Percentiles rank a stretch among this genome's conserved stretches.
Evolutionary conservation across 371 early-diverging fungal species (phyloP).

Genomic region (Thermomucor indicae-seudaticae): DNA sequence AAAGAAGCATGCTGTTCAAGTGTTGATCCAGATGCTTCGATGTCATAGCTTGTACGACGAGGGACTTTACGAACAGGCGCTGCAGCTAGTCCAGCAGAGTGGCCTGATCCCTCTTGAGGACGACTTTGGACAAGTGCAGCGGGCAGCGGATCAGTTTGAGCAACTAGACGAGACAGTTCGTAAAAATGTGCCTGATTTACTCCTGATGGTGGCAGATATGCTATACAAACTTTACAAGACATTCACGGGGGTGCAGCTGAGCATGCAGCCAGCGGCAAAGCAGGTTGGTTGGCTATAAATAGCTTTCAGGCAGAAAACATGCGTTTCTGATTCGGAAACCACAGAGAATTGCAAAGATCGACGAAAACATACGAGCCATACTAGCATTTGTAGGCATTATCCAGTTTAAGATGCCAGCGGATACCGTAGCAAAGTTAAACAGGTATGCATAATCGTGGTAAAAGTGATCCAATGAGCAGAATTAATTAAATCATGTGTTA

Average conservation of each 20-base stretch:
- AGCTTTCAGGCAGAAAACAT: background rate
- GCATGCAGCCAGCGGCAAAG: conserved; percentile 9
- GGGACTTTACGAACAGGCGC: conserved; percentile 13
- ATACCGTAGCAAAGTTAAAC: conserved; percentile 74
- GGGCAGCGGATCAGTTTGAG: conserved; percentile 61
- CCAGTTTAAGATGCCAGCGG: conserved; percentile 79
- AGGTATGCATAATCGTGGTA: conserved; percentile 25
- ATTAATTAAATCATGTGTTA: background rate
- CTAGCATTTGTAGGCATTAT: conserved; percentile 80
- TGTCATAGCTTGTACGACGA: conserved; percentile 11
- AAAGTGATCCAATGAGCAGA: background rate
- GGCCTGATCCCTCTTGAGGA: conserved; percentile 61
- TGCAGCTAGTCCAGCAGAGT: conserved; percentile 18
- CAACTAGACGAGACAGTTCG: conserved; percentile 65
- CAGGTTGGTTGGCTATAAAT: conserved; percentile 7
- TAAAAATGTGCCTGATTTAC: conserved; percentile 72
- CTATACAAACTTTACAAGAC: conserved; percentile 40
- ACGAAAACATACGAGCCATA: conserved; percentile 55
- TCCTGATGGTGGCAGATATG: conserved; percentile 70
- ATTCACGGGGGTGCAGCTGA: conserved; percentile 4
- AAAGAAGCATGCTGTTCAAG: conserved; percentile 10
- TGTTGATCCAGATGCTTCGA: conserved; percentile 9
- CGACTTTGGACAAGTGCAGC: conserved; percentile 51
- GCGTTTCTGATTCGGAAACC: too few relatives aligned
- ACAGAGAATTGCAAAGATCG: conserved; percentile 15